Conservation (phyloP, 2,329 filamentous ascomycete species). For the Atkinsonella texensis region DNA sequence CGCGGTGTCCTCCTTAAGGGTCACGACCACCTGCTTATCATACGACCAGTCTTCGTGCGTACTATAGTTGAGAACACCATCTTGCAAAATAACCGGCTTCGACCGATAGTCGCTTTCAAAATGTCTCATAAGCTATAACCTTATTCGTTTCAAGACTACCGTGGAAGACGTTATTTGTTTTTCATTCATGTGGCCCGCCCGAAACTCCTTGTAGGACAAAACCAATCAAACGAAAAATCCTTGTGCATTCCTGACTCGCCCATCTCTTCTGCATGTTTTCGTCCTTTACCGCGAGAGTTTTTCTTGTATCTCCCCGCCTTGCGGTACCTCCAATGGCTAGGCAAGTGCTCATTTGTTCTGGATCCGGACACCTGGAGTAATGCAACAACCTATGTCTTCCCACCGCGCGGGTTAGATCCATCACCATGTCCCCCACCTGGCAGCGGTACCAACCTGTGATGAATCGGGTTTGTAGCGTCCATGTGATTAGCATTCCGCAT, state of each 20-base stretch:
- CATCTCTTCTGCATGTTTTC: neutral
- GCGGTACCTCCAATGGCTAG: neutral
- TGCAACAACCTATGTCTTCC: conserved; percentile 2
- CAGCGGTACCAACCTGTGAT: neutral
- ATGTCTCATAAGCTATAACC: neutral
- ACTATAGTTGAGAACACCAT: neutral
- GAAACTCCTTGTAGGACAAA: neutral
- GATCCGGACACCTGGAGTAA: neutral
- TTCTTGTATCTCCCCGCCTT: conserved; percentile 1
- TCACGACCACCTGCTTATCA: neutral
- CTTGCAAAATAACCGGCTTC: neutral
- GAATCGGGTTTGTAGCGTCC: neutral
- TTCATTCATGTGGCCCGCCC: neutral
- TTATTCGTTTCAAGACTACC: neutral
- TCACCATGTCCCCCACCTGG: neutral
- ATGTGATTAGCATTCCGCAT: neutral
- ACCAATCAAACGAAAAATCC: neutral
- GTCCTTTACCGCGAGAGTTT: neutral
- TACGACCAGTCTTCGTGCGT: neutral
- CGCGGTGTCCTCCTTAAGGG: neutral
- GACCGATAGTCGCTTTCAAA: neutral
- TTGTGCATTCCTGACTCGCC: neutral
- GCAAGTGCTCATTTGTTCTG: neutral
- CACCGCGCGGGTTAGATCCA: conserved; percentile 1
- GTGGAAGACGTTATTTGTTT: neutral